Evolutionary conservation across 257 asterid genomes (phyloP).

Genomic region (Paulownia fortunei): DNA sequence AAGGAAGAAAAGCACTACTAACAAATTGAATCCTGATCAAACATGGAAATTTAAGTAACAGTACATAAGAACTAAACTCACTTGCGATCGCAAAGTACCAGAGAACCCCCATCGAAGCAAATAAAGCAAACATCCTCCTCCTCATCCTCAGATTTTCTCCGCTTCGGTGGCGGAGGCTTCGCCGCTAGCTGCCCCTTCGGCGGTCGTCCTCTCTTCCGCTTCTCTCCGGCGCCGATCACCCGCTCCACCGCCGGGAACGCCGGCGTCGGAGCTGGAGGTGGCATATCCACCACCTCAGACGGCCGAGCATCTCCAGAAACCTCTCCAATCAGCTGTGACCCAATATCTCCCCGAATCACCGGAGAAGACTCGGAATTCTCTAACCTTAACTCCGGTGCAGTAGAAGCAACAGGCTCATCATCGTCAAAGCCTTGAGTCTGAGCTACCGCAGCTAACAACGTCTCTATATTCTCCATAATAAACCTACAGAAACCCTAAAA

Average conservation of each 20-base stretch:
- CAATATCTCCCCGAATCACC: constrained; percentile 34
- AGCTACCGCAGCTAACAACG: constrained; percentile 65
- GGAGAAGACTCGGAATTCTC: constrained; percentile 34
- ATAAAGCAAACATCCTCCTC: constrained; percentile 97
- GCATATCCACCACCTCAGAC: constrained; percentile 29
- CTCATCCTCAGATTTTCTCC: constrained; percentile 57
- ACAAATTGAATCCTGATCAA: background rate
- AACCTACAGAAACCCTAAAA: constrained; percentile 29
- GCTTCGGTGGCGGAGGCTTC: constrained; percentile 58
- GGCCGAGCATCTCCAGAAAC: constrained; percentile 34
- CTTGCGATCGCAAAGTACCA: constrained; percentile 96
- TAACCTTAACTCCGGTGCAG: constrained; percentile 31
- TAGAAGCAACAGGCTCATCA: constrained; percentile 41
- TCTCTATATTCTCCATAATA: constrained; percentile 58
- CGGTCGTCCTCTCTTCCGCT: constrained; percentile 77
- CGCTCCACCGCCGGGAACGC: constrained; percentile 28
- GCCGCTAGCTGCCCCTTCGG: constrained; percentile 47
- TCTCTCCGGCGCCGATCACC: constrained; percentile 50
- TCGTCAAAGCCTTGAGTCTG: constrained; percentile 63
- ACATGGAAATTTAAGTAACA: background rate
- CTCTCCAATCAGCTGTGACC: constrained; percentile 34
- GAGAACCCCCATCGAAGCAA: constrained; percentile 94
- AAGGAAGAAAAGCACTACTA: background rate
- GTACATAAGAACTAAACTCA: constrained; percentile 45
- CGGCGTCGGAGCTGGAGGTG: constrained; percentile 30